phyloP scores from a whole-genome alignment of 1,284 basidiomycete genomes.

The Boletus semigastroideus region DNA sequence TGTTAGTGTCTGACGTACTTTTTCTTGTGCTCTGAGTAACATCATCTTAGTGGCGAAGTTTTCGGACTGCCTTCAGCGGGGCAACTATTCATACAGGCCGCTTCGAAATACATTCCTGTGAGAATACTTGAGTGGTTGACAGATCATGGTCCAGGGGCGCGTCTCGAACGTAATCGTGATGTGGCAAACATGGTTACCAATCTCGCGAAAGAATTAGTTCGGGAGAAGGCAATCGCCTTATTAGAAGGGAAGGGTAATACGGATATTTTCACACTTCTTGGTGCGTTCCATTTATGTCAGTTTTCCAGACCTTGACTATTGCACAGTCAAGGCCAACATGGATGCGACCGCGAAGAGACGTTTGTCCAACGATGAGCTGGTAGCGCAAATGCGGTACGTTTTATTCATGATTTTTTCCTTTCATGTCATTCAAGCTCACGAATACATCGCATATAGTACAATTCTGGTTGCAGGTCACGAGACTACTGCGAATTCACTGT shows the following conservation, averaged over 20 bases:
- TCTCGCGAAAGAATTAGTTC: conserved; percentile 40
- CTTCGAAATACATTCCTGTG: conserved; percentile 13
- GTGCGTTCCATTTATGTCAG: conserved; percentile 23
- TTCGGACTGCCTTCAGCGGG: conserved; percentile 15
- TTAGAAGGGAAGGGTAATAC: conserved; percentile 29
- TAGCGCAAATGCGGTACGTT: conserved; percentile 50
- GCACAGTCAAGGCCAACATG: conserved; percentile 50
- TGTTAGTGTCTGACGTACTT: conserved; percentile 26
- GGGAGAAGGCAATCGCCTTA: conserved; percentile 39
- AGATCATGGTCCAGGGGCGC: conserved; percentile 35
- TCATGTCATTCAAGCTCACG: neutral
- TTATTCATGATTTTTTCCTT: neutral
- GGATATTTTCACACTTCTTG: conserved; percentile 43
- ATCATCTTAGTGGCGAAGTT: conserved; percentile 10
- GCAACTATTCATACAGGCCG: conserved; percentile 15
- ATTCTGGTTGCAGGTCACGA: conserved; percentile 47
- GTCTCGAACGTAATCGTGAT: conserved; percentile 36
- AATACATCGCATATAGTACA: neutral
- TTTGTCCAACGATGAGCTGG: conserved; percentile 50
- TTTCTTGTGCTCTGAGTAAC: neutral
- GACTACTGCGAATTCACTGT: conserved; percentile 43
- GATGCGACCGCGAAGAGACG: conserved; percentile 41
- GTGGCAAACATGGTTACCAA: conserved; percentile 22
- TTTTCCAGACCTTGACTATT: neutral
- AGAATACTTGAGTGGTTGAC: conserved; percentile 37